Conservation (phyloP, 2,329 filamentous ascomycete species). For the Ceratocystis papillata region DNA sequence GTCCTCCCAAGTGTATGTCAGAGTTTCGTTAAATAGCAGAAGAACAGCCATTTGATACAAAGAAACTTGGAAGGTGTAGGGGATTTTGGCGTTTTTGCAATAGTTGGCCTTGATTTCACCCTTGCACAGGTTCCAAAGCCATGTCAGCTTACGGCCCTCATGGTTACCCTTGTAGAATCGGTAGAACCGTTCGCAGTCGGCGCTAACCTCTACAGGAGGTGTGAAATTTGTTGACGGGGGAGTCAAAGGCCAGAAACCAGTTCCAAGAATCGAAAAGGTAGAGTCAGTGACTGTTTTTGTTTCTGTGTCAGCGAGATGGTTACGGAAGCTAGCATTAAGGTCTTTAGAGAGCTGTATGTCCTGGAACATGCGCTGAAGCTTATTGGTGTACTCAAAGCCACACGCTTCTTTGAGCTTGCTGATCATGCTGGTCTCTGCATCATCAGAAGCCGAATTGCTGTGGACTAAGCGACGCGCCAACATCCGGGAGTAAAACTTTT, state of each 20-base stretch:
- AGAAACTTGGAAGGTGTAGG: constrained; percentile 94
- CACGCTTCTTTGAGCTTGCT: constrained; percentile 97
- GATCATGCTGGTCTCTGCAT: constrained; percentile 99
- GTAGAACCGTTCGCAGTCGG: constrained; percentile 80
- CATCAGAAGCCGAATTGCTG: constrained; percentile 88
- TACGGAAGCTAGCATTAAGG: constrained; percentile 79
- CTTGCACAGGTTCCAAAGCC: constrained; percentile 97
- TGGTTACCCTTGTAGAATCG: constrained; percentile 95
- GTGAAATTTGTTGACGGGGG: constrained; percentile 81
- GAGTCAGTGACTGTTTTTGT: constrained; percentile 58
- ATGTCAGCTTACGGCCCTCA: constrained; percentile 88
- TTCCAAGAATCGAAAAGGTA: constrained; percentile 84
- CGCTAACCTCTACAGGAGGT: constrained; percentile 71
- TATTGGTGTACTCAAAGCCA: constrained; percentile 98
- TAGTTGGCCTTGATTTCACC: constrained; percentile 93
- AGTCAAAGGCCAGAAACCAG: constrained; percentile 91
- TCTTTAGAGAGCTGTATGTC: constrained; percentile 99
- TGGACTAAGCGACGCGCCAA: constrained; percentile 89
- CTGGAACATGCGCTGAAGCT: constrained; percentile 98
- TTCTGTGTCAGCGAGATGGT: constrained; percentile 55
- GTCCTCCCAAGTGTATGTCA: constrained; percentile 76
- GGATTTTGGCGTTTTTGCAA: constrained; percentile 76
- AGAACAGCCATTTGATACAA: constrained; percentile 97
- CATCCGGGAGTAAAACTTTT: constrained; percentile 98
- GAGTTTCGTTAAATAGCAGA: constrained; percentile 85